Percentiles rank a stretch among this genome's conserved stretches.
Evolutionary conservation across 1,284 basidiomycete genomes (phyloP).

Genomic region (Peniophora sp.): DNA sequence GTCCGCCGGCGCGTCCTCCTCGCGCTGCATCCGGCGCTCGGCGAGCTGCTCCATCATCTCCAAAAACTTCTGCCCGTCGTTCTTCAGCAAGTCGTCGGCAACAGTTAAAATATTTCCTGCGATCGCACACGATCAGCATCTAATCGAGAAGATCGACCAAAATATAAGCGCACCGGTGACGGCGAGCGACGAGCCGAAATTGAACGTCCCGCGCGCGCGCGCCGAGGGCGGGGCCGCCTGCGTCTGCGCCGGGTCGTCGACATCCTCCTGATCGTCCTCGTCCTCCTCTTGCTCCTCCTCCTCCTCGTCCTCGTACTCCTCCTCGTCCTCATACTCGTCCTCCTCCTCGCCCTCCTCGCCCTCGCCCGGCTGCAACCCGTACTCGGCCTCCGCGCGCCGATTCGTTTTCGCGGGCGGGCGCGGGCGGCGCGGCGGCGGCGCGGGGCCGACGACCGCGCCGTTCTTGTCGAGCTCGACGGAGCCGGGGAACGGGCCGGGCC

Average conservation of each 20-base stretch:
- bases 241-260: constrained; percentile 37
- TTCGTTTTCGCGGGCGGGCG: constrained; percentile 36
- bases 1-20: constrained; percentile 81
- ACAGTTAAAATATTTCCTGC: constrained; percentile 95
- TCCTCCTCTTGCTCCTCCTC: constrained; percentile 58
- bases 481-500: constrained; percentile 97
- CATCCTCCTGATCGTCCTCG: constrained; percentile 52
- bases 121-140: constrained; percentile 23
- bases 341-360: constrained; percentile 56
- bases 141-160: constrained; percentile 4
- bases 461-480: constrained; percentile 93
- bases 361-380: constrained; percentile 19
- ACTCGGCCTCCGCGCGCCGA: constrained; percentile 11
- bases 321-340: constrained; percentile 48
- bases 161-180: constrained; percentile 62
- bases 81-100: constrained; percentile 96
- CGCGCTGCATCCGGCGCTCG: constrained; percentile 87
- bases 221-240: constrained; percentile 10
- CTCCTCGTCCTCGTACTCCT: constrained; percentile 60
- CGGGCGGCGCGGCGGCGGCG: constrained; percentile 31
- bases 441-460: constrained; percentile 69
- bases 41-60: constrained; percentile 99
- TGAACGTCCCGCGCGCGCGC: constrained; percentile 38
- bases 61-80: constrained; percentile 96
- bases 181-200: constrained; percentile 71